phyloP scores from a whole-genome alignment of 2,329 filamentous ascomycete genomes.

The Sarocladium brachiariae region DNA sequence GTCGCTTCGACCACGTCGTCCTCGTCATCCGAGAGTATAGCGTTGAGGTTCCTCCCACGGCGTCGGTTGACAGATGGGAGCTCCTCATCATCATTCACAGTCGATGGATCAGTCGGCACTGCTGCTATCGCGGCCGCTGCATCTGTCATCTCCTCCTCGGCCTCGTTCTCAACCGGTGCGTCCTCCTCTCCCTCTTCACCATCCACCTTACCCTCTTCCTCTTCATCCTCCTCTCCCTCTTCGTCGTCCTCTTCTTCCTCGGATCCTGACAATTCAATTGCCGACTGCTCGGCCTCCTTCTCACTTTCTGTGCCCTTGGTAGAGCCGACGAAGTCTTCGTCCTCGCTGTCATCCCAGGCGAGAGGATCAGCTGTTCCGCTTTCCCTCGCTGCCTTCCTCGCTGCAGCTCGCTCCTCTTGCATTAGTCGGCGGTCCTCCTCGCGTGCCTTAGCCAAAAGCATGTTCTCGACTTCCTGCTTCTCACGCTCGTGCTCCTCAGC shows the following conservation, averaged over 20 bases:
- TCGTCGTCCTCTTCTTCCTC: conserved; percentile 30
- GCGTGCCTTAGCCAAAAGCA: conserved; percentile 71
- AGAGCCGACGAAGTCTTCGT: conserved; percentile 40
- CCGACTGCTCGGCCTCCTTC: conserved; percentile 29
- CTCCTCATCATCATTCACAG: conserved; percentile 30
- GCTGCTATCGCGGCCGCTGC: conserved; percentile 17
- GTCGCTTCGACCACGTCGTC: conserved; percentile 37
- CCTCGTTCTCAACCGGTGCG: conserved; percentile 34
- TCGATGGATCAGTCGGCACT: conserved; percentile 25
- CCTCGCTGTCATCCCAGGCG: conserved; percentile 51
- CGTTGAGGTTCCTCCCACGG: conserved; percentile 41
- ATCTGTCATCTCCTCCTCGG: conserved; percentile 21
- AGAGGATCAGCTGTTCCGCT: conserved; percentile 42
- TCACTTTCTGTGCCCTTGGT: conserved; percentile 26
- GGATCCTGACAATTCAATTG: conserved; percentile 38
- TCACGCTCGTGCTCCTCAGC: conserved; percentile 80
- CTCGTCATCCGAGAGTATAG: conserved; percentile 60
- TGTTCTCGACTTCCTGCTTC: conserved; percentile 76
- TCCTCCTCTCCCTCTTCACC: conserved; percentile 29
- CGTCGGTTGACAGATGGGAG: conserved; percentile 28
- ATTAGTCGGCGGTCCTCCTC: conserved; percentile 69
- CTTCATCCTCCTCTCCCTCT: conserved; percentile 27
- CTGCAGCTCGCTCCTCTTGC: conserved; percentile 66
- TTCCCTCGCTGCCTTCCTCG: conserved; percentile 55
- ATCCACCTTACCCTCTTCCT: conserved; percentile 29